A percentile compares a stretch with the other conserved stretches of the same genome.
These are phyloP conservation scores for Scorias spongiosa DNA, from an alignment of 2,329 filamentous ascomycete species.

Conservation along the genomic window DNA sequence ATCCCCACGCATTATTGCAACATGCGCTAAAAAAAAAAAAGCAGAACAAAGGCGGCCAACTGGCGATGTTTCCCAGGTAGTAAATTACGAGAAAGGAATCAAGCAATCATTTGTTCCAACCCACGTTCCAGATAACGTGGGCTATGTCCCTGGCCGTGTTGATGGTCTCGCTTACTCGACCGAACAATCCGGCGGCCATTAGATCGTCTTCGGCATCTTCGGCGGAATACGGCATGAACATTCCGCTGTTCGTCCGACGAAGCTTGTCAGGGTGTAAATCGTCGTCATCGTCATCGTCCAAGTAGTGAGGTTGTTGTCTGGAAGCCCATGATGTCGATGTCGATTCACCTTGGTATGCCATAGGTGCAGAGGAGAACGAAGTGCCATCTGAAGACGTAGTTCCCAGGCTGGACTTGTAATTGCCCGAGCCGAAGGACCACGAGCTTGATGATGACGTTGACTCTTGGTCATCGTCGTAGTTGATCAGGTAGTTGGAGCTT, in stretches of 20 bases:
- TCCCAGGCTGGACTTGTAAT: slow-evolving; percentile 18
- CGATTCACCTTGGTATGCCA: too few species aligned
- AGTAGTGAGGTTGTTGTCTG: neutral
- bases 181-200: slow-evolving; percentile 47
- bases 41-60: too few species aligned
- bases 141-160: slow-evolving; percentile 50
- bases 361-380: neutral
- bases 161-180: slow-evolving; percentile 64
- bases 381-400: neutral
- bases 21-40: too few species aligned
- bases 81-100: too few species aligned
- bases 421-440: slow-evolving; percentile 21
- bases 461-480: slow-evolving; percentile 7
- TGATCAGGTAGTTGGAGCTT: slow-evolving; percentile 48
- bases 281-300: slow-evolving; percentile 38
- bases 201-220: slow-evolving; percentile 40
- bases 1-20: too few species aligned
- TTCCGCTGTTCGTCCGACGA: slow-evolving; percentile 67
- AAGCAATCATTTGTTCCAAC: slow-evolving; percentile 38
- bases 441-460: slow-evolving; percentile 6
- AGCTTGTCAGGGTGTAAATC: slow-evolving; percentile 39
- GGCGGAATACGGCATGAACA: slow-evolving; percentile 81
- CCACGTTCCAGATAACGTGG: slow-evolving; percentile 52
- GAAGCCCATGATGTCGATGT: neutral
- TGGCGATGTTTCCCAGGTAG: too few species aligned